Evolutionary conservation across 169 alveolate genomes (phyloP), one percentile per base, ranked within the genome.

Genomic region (Eimeria praecox): DNA sequence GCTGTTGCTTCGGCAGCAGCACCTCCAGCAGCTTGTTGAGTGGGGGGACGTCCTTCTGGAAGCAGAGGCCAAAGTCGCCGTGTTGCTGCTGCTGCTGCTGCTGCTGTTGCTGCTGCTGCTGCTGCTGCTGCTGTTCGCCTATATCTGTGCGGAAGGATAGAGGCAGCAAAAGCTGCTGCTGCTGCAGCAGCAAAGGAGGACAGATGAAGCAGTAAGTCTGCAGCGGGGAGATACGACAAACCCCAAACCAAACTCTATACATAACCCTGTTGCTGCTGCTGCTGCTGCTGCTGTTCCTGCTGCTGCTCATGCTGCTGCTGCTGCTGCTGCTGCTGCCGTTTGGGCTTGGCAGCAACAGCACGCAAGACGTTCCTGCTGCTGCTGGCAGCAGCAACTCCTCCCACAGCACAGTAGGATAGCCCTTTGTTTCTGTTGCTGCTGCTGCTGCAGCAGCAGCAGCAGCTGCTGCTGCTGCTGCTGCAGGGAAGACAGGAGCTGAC

Each of bases 241-340:
- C 91, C 8, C 91, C 91, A 30, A 83, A 83, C 91, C 91, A 83
- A 62, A 83, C 91, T 52, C 27, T 46, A 30, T 83, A 83, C 56
- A 62, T 83, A 30, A 83, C 94, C 20, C 94, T 40, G 59, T 54
- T 20, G 82, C 94, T 87, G 80, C 92, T 85, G 78, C 92, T 59
- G 92, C 92, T 85, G 92, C 92, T 59, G 73, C 71, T 82, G 77
- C 92, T 56, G 94, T 44, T 40, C 42, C 66, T 40, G 82, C 82
- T 87, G 83, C 93, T 87, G 94, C 83, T 42, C n/a, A n/a, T 85
- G 92, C 92, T 59, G 73, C 71, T 82, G 77, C 92, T 56, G 94
- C 66, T 40, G 59, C 66, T 40, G 82, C 82, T 87, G 83, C 93
- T 87, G 94, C 83, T 42, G 83, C 94, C 38, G 80, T 78, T 56